Percentiles rank a stretch among this genome's conserved stretches.
Conservation (phyloP, 768 basidiomycete genomes). For the Lepiota venenata region DNA sequence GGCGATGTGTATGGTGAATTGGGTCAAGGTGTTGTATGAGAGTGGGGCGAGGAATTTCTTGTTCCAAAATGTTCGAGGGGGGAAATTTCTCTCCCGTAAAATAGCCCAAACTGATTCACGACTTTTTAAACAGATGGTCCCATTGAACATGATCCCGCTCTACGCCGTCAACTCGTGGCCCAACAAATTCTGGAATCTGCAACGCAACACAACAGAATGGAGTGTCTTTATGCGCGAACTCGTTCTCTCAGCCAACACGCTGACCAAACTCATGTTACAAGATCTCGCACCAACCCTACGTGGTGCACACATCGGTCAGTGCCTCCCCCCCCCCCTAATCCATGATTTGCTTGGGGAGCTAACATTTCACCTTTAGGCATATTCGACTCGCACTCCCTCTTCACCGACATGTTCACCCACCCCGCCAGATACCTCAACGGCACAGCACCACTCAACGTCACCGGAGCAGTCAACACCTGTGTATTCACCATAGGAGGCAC, state of each 20-base stretch:
- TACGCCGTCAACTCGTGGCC: constrained; percentile 47
- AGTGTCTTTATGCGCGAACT: constrained; percentile 52
- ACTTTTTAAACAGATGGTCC: constrained; percentile 45
- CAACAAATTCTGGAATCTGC: constrained; percentile 45
- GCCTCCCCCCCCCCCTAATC: no score
- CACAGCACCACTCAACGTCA: constrained; percentile 58
- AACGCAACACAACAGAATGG: constrained; percentile 57
- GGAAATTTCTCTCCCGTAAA: no score
- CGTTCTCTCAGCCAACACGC: constrained; percentile 45
- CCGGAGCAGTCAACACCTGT: constrained; percentile 47
- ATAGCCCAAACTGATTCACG: no score
- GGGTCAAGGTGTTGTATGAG: constrained; percentile 52
- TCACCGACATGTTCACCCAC: constrained; percentile 52
- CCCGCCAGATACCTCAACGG: constrained; percentile 59
- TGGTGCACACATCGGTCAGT: constrained; percentile 56
- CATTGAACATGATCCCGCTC: constrained; percentile 44
- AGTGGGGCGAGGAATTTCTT: constrained; percentile 64
- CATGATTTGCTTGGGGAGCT: no score
- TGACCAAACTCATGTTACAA: constrained; percentile 49
- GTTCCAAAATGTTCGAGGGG: constrained; percentile 69
- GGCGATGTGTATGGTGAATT: constrained; percentile 54
- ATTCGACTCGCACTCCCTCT: constrained; percentile 60
- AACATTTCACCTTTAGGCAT: constrained; percentile 40
- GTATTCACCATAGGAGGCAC: constrained; percentile 34
- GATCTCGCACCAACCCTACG: constrained; percentile 43